These are phyloP conservation scores for Barbarea vulgaris DNA, from an alignment of 345 rosid genomes.

Conservation along the genomic window DNA sequence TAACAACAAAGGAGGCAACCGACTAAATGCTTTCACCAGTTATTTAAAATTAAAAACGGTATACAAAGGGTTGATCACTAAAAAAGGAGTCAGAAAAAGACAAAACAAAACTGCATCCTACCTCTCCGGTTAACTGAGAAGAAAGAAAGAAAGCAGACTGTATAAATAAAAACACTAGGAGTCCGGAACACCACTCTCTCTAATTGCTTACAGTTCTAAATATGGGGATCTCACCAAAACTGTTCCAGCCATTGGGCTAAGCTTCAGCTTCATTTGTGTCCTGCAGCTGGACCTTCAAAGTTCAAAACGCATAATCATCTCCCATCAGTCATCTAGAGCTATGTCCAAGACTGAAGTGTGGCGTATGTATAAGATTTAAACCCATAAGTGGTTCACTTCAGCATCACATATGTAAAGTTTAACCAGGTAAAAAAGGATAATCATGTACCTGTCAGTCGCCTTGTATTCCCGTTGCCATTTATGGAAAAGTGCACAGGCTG, in stretches of 20 bases:
- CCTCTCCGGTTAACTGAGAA: constrained; percentile 28
- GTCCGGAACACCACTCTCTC: constrained; percentile 32
- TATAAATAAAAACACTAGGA: constrained; percentile 20
- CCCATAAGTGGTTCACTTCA: constrained; percentile 5
- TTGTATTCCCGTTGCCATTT: constrained; percentile 57
- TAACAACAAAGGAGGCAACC: constrained; percentile 16
- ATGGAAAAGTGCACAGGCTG: constrained; percentile 51
- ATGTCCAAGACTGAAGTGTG: constrained; percentile 18
- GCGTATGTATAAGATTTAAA: neutral
- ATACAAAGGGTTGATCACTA: constrained; percentile 34
- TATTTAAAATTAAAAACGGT: constrained; percentile 30
- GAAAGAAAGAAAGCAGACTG: constrained; percentile 30
- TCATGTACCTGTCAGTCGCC: constrained; percentile 55
- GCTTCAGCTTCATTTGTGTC: constrained; percentile 34
- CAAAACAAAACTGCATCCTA: constrained; percentile 38
- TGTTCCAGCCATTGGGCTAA: constrained; percentile 41
- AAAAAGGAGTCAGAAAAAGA: neutral
- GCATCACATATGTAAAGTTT: constrained; percentile 2
- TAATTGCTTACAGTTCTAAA: constrained; percentile 40
- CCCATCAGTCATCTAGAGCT: constrained; percentile 34
- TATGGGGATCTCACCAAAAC: constrained; percentile 38
- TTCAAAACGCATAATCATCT: constrained; percentile 30
- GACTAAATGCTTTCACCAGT: constrained; percentile 31
- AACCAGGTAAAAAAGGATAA: neutral
- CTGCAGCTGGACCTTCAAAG: constrained; percentile 41